phyloP scores from a whole-genome alignment of 148 eudicot genomes.

The Simmondsia chinensis region DNA sequence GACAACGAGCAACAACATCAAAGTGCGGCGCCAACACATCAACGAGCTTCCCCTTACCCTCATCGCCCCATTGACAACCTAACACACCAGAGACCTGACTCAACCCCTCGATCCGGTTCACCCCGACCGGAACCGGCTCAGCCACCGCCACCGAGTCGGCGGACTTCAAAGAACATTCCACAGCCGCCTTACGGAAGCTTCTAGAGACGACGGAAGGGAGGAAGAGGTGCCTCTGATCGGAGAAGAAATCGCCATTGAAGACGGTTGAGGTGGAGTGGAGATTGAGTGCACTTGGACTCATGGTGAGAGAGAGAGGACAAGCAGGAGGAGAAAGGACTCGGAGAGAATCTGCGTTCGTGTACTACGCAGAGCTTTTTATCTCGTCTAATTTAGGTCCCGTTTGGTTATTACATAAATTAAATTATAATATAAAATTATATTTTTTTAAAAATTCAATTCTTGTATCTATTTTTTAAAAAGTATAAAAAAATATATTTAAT shows the following conservation, averaged over 20 bases:
- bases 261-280: constrained; percentile 30
- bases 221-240: not conserved
- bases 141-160: constrained; percentile 14
- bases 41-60: constrained; percentile 90
- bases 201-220: constrained; percentile 12
- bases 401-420: no score
- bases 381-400: no score
- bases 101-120: constrained; percentile 46
- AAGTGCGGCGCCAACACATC: constrained; percentile 76
- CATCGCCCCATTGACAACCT: constrained; percentile 95
- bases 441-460: no score
- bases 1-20: constrained; percentile 93
- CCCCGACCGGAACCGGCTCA: constrained; percentile 15
- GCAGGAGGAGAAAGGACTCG: not conserved
- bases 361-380: no score
- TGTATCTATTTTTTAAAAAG: no score
- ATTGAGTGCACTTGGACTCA: constrained; percentile 29
- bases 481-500: no score
- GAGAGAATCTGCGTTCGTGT: no score
- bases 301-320: constrained; percentile 1
- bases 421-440: no score
- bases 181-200: constrained; percentile 8
- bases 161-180: constrained; percentile 13
- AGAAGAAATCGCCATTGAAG: constrained; percentile 3
- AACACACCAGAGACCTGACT: constrained; percentile 89